Evolutionary conservation across 2,329 filamentous ascomycete genomes (phyloP), one percentile per base, ranked within the genome.

Genomic region (Neonectria coccinea): DNA sequence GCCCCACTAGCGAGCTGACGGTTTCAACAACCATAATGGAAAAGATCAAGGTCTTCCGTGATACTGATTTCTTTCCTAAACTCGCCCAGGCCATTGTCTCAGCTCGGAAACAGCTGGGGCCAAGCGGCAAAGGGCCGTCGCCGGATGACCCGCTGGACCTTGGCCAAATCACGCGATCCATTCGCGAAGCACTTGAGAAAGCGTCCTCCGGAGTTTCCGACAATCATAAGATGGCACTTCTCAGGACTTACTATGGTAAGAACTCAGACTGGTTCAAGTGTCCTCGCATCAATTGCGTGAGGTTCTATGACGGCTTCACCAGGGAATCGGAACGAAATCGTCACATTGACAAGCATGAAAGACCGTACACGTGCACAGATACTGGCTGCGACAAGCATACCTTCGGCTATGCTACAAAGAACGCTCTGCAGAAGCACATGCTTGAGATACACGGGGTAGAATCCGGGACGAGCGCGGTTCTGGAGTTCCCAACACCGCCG

Each of bases 261-360:
- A 58, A 58, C 16, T 54, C 47, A 8, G 47, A 31, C 47, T 50
- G 48, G 47, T 63, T 58, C 27, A 63, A 59, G 29, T 63, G 60
- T 16, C 50, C 42, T 25, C 18, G 48, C 8, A 33, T 72, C 9
- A 50, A 50, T 10, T 50, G 47, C n/a, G 47, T 50, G 16, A n/a
- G 47, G 29, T 50, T 50, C 16, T 50, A 50, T 12, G 16, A 10
- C 5, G 47, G 47, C 3, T 50, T 50, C 16, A 3, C 47, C 16
- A 18, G 9, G 9, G 25, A 18, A 3, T 16, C 25, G 18, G 12
- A 50, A 50, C 14, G 47, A 12, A 9, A 31, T 10, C 47, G 31
- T 14, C 47, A 50, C 12, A 25, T 50, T 16, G 47, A 10, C 12
- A 50, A 50, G n/a, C 47, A 31, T 8, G 27, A 31, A 8, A 18